These are phyloP conservation scores for Babesia ovis DNA, from an alignment of 169 alveolate genomes.

Conservation along the genomic window DNA sequence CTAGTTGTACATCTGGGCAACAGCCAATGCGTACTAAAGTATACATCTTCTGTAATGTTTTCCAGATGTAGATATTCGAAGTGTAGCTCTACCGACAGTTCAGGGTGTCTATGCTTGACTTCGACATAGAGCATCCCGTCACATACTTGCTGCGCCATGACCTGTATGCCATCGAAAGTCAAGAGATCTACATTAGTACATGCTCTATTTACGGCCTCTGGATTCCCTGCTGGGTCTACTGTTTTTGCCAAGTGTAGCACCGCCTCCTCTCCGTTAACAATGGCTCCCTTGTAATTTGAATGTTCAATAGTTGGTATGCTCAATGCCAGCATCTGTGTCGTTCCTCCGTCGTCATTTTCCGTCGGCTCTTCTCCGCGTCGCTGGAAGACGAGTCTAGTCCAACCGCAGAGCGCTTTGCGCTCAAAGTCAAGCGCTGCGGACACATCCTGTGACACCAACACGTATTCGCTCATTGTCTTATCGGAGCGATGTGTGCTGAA, in stretches of 20 bases:
- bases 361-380: not conserved
- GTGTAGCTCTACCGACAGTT: constrained; percentile 31
- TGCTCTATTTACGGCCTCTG: constrained; percentile 24
- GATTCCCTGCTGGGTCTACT: constrained; percentile 13
- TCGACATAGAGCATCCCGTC: constrained; percentile 51
- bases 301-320: constrained; percentile 30
- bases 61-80: constrained; percentile 53
- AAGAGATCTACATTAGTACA: constrained; percentile 47
- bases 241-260: constrained; percentile 27
- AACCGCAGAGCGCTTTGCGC: constrained; percentile 38
- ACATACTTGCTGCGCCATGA: constrained; percentile 42
- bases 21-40: constrained; percentile 57
- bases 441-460: constrained; percentile 42
- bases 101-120: constrained; percentile 2
- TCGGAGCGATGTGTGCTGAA: constrained; percentile 52
- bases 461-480: constrained; percentile 54
- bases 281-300: constrained; percentile 43
- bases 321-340: constrained; percentile 22
- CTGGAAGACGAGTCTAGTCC: constrained; percentile 29
- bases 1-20: constrained; percentile 67
- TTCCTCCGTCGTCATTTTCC: not conserved
- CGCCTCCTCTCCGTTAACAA: constrained; percentile 47
- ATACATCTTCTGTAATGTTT: constrained; percentile 28
- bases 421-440: constrained; percentile 54
- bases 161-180: constrained; percentile 59